Evolutionary conservation across 768 basidiomycete genomes (phyloP), one percentile per base, ranked within the genome.

Genomic region (Cantharellus anzutake): DNA sequence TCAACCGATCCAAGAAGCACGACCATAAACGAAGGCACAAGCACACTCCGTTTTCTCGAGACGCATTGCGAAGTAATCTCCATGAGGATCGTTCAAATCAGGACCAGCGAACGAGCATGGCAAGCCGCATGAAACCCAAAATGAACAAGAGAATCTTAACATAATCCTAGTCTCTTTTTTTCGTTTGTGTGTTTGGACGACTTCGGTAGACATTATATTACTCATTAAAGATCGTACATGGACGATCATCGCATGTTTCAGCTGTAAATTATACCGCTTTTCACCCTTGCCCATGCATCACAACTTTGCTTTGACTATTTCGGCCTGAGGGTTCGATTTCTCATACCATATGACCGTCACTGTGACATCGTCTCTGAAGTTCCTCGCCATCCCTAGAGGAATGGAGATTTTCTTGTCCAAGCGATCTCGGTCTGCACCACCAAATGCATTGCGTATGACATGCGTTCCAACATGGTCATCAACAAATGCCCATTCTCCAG

Each of bases 341-440:
- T 85, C 84, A 87, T 83, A 91, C 79, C 82, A 87, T 35, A 87
- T 76, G 41, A 87, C 86, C 11, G 84, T 86, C 29, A 88, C 88
- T 0, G 86, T 89, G 40, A 84, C 76, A 68, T 93, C 90, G 66
- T 93, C 90, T 51, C 90, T 76, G 67, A 80, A 85, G 59, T 83
- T 74, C 65, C 90, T 75, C 37, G 88, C 81, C 63, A 79, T 70
- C 14, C 87, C 86, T 3, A 85, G 74, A n/a, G 89, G 86, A 51
- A 93, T 90, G 69, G 87, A 90, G 11, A 55, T 37, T 37, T 7
- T 11, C 11, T 37, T 7, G 11, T 11, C 52, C 66, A 91, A 71
- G 59, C 80, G 62, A 67, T 72, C 75, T 56, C 80, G 76, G 66
- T 92, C 78, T 2, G 64, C 66, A 39, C 91, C 89, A n/a, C 88